A percentile compares a stretch with the other conserved stretches of the same genome.
Evolutionary conservation across 306 rosid species (phyloP).

Genomic region (Quercus gilva): DNA sequence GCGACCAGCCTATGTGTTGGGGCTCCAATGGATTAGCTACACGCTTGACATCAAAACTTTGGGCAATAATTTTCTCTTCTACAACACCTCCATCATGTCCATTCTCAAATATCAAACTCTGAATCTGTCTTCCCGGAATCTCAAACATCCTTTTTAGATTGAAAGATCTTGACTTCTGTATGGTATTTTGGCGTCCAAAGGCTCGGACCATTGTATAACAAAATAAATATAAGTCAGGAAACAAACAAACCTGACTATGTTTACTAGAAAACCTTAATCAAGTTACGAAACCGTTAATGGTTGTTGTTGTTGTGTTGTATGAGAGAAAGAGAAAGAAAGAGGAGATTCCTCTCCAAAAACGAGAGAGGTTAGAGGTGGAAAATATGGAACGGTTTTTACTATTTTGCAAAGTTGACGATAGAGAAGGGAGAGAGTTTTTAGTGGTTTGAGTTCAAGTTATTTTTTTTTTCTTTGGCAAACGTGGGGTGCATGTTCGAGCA

Average conservation of each 20-base stretch:
- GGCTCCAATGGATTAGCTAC: constrained; percentile 3
- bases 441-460: background rate
- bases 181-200: constrained; percentile 35
- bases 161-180: constrained; percentile 72
- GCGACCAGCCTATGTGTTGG: constrained; percentile 20
- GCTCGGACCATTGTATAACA: constrained; percentile 63
- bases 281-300: background rate
- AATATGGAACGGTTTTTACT: background rate
- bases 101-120: constrained; percentile 41
- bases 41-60: constrained; percentile 25
- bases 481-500: constrained; percentile 35
- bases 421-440: background rate
- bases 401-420: background rate
- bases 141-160: constrained; percentile 68
- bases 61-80: constrained; percentile 17
- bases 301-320: constrained; percentile 18
- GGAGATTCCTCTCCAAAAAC: constrained; percentile 25
- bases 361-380: constrained; percentile 13
- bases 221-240: constrained; percentile 20
- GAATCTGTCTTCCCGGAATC: constrained; percentile 50
- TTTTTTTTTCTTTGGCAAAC: background rate
- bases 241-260: background rate
- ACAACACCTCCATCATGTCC: constrained; percentile 32
- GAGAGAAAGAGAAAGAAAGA: constrained; percentile 12
- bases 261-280: background rate